Evolutionary conservation across 129 eudicot species (phyloP).

Genomic region (Erigeron canadensis): DNA sequence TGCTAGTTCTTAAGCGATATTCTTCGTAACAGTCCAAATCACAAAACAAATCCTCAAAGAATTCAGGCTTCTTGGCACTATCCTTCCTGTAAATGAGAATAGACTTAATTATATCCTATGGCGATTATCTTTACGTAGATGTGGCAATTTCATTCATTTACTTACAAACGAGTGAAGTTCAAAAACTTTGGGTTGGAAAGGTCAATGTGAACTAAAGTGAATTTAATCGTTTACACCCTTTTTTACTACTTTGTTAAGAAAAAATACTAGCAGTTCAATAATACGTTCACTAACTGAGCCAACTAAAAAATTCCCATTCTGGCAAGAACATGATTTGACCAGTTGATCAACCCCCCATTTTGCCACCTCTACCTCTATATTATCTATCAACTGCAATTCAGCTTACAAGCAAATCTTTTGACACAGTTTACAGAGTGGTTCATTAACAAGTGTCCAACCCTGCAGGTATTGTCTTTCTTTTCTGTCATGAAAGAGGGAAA

Average conservation of each 20-base stretch:
- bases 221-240: not conserved
- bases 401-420: slow-evolving; percentile 80
- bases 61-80: slow-evolving; percentile 78
- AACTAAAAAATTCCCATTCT: not conserved
- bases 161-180: not conserved
- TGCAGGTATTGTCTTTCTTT: slow-evolving; percentile 63
- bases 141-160: slow-evolving; percentile 3
- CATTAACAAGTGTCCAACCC: slow-evolving; percentile 63
- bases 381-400: slow-evolving; percentile 17
- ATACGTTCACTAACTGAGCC: not conserved
- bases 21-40: slow-evolving; percentile 72
- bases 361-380: not conserved
- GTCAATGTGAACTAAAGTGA: slow-evolving; percentile 4
- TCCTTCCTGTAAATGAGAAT: slow-evolving; percentile 47
- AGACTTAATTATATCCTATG: slow-evolving; percentile 2
- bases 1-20: slow-evolving; percentile 74
- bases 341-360: not conserved
- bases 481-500: slow-evolving; percentile 47
- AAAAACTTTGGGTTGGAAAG: not conserved
- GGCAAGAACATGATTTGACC: not conserved
- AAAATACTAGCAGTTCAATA: not conserved
- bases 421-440: slow-evolving; percentile 97
- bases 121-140: not conserved
- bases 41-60: slow-evolving; percentile 89
- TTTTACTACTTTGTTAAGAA: not conserved